Evolutionary conservation across 2,329 filamentous ascomycete species (phyloP), one percentile per base, ranked within the genome.

Genomic region (Fusarium buxicola): DNA sequence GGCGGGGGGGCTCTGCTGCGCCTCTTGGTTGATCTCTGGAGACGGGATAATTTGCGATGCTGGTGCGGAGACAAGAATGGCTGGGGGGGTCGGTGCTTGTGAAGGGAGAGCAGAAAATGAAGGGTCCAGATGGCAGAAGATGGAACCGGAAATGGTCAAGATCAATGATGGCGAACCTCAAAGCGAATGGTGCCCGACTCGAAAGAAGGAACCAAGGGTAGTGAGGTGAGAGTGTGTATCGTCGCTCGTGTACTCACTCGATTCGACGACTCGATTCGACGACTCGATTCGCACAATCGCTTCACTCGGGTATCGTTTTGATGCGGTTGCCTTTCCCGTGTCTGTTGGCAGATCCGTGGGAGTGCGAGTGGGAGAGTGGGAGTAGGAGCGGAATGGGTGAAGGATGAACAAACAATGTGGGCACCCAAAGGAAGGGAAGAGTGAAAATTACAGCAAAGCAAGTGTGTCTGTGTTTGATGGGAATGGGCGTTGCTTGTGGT

Each of bases 1-100:
- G 47, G 31, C 39, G 43, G 28, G 24, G 30, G 45, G 57, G 39
- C 43, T 39, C 39, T 65, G 53, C 62, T 65, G 62, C 62, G 62
- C 61, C 62, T 55, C 40, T 24, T 48, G 28, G 45, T 48, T 32
- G 31, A 27, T 25, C 49, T 40, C 38, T 15, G 38, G 27, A 28
- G 21, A 41, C 45, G 25, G 18, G 43, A 56, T 34, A 32, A 35
- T 60, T 24, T 16, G 38, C 34, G 18, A 25, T 47, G 50, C 34
- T 41, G 46, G 59, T 51, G 52, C 45, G 39, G 58, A 46, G 51
- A 38, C 34, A 31, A 44, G 41, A 45, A 34, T 41, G 36, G 34
- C 32, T 38, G 16, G 35, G n/a, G 11, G 21, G 31, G 21, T 31
- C 43, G 46, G 62, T 54, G 53, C 58, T 66, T 59, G 62, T 41